Evolutionary conservation across 257 asterid species (phyloP), one percentile per base, ranked within the genome.

Genomic region (Solanum corneliomulleri): DNA sequence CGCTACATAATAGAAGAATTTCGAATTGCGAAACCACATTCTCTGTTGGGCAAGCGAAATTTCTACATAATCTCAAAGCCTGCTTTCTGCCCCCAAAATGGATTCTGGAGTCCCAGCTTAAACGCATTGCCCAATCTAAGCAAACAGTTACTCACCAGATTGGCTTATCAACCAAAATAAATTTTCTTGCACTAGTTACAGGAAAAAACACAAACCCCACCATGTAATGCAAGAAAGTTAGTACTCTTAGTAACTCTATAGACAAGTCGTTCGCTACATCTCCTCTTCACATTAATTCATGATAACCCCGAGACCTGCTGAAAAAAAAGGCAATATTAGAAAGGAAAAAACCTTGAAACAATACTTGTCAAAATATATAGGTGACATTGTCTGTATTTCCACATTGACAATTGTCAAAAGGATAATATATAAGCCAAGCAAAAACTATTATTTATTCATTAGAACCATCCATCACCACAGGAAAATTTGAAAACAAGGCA

Each of bases 141-240:
- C 68, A 93, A 90, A 89, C 89, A 86, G 83, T 91, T 93, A 92
- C 92, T 93, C 74, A 95, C 95, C 99, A 96, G 95, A 89, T 91
- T 93, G 84, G 86, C 75, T 87, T 83, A 45, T 88, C 87, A 82
- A 82, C 62, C 18, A 82, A 87, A 60, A 84, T 27, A 90, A 86
- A 87, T 75, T 87, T 47, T 35, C 88, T 72, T 64, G 80, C 82
- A 90, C 82, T 81, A 81, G 86, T 62, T 52, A 89, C 60, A 39
- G 80, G 72, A 87, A 86, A 87, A 29, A 88, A 86, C 52, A 83
- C 92, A 87, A 87, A 62, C 93, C 84, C 93, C 86, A 89, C 89
- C 89, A 80, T 52, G 35, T 58, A 68, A 41, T 86, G 89, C 89
- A 89, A 91, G 88, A 80, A 91, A 93, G 93, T 88, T 94, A 95